These are phyloP conservation scores for Hyaloscypha finlandica DNA, from an alignment of 495 filamentous ascomycete genomes.

Conservation along the genomic window DNA sequence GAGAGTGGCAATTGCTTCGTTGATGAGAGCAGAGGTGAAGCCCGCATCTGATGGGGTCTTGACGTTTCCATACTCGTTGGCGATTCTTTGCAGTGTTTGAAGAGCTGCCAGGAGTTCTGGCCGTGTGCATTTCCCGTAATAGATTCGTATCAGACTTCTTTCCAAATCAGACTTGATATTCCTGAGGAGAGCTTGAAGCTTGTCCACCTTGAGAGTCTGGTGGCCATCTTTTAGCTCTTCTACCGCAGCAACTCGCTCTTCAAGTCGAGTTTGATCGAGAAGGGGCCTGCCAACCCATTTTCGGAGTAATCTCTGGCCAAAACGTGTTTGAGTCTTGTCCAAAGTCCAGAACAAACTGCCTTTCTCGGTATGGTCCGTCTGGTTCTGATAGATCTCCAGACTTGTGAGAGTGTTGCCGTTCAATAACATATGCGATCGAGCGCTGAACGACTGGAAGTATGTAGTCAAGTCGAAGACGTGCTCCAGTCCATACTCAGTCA, in stretches of 20 bases:
- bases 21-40: slow-evolving; percentile 72
- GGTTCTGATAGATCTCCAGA: slow-evolving; percentile 93
- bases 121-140: slow-evolving; percentile 92
- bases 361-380: slow-evolving; percentile 82
- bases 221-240: slow-evolving; percentile 79
- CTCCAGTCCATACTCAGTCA: slow-evolving; percentile 91
- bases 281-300: slow-evolving; percentile 96
- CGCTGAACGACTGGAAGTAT: slow-evolving; percentile 96
- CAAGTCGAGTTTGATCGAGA: slow-evolving; percentile 72
- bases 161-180: slow-evolving; percentile 84
- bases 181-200: slow-evolving; percentile 65
- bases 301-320: slow-evolving; percentile 82
- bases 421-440: slow-evolving; percentile 91
- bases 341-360: slow-evolving; percentile 96
- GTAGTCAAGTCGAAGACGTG: slow-evolving; percentile 97
- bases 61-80: slow-evolving; percentile 69
- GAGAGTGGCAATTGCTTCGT: slow-evolving; percentile 70
- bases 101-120: slow-evolving; percentile 85
- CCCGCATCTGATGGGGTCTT: slow-evolving; percentile 67
- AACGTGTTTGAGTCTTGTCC: slow-evolving; percentile 88
- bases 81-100: slow-evolving; percentile 80
- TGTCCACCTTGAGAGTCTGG: slow-evolving; percentile 67
- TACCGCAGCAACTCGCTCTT: slow-evolving; percentile 84
- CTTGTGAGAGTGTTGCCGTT: slow-evolving; percentile 95
- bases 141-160: slow-evolving; percentile 89